These are phyloP conservation scores for Craterostigma plantagineum DNA, from an alignment of 257 asterid species.

Conservation along the genomic window DNA sequence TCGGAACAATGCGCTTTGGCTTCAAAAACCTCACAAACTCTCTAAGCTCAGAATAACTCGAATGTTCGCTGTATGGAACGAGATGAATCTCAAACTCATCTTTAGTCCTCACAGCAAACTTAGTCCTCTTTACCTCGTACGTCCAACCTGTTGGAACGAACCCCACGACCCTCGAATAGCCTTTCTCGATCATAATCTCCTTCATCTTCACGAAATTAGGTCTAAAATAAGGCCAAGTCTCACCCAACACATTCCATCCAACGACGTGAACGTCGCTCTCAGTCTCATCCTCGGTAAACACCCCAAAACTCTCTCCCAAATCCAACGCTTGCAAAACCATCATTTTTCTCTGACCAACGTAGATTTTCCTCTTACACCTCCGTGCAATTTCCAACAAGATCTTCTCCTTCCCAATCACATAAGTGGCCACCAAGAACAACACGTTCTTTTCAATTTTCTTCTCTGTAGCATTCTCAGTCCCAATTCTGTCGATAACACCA, in stretches of 20 bases:
- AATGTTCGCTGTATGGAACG: slow-evolving; percentile 93
- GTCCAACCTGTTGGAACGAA: slow-evolving; percentile 98
- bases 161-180: slow-evolving; percentile 67
- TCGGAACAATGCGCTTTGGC: slow-evolving; percentile 72
- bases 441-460: slow-evolving; percentile 23
- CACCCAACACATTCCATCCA: slow-evolving; percentile 88
- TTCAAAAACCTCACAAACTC: slow-evolving; percentile 73
- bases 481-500: slow-evolving; percentile 37
- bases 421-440: slow-evolving; percentile 76
- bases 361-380: slow-evolving; percentile 64
- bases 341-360: slow-evolving; percentile 50
- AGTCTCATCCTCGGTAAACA: slow-evolving; percentile 46
- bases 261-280: slow-evolving; percentile 82
- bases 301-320: slow-evolving; percentile 33
- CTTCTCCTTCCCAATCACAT: slow-evolving; percentile 82
- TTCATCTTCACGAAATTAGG: slow-evolving; percentile 62
- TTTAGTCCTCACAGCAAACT: slow-evolving; percentile 59
- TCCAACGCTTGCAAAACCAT: slow-evolving; percentile 40
- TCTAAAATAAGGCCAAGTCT: slow-evolving; percentile 87
- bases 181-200: slow-evolving; percentile 69
- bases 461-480: slow-evolving; percentile 19
- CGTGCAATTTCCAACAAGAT: slow-evolving; percentile 63
- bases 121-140: slow-evolving; percentile 58
- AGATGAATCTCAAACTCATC: slow-evolving; percentile 85
- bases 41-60: slow-evolving; percentile 71